These are phyloP conservation scores for Fusarium equiseti DNA, from an alignment of 2,329 filamentous ascomycete genomes.

Conservation along the genomic window DNA sequence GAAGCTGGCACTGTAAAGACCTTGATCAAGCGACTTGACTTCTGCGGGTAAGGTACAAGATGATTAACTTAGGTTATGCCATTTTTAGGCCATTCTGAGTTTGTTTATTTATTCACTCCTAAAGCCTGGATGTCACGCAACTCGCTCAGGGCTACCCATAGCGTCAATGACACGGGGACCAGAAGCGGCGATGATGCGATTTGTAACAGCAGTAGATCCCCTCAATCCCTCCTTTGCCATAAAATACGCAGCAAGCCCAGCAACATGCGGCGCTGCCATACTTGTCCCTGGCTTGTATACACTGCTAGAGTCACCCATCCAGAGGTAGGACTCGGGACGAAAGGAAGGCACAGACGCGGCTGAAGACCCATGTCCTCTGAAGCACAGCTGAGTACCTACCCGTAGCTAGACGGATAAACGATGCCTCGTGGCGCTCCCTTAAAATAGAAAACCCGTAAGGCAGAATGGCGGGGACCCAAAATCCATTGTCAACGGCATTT, in stretches of 20 bases:
- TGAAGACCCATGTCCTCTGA: background rate
- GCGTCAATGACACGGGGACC: too few relatives aligned
- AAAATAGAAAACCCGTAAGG: constrained; percentile 31
- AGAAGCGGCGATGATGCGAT: too few relatives aligned
- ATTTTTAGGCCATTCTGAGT: background rate
- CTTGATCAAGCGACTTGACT: background rate
- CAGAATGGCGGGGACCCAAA: background rate
- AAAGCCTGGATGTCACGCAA: background rate
- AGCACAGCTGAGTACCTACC: background rate
- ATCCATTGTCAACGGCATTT: background rate
- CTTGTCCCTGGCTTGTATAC: constrained; percentile 20
- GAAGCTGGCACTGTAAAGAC: background rate
- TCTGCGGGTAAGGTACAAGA: background rate
- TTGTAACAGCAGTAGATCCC: too few relatives aligned
- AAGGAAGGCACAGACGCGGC: background rate
- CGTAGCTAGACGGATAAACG: background rate
- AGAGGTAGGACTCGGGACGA: background rate
- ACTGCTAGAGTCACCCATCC: background rate
- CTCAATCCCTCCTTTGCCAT: too few relatives aligned
- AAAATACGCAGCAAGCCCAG: constrained; percentile 58
- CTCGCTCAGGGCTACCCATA: too few relatives aligned
- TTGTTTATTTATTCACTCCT: background rate
- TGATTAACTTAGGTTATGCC: background rate
- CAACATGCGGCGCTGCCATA: constrained; percentile 68
- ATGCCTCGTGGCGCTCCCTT: constrained; percentile 5